phyloP scores from a whole-genome alignment of 2,329 filamentous ascomycete species.

The Cercospora beticola region DNA sequence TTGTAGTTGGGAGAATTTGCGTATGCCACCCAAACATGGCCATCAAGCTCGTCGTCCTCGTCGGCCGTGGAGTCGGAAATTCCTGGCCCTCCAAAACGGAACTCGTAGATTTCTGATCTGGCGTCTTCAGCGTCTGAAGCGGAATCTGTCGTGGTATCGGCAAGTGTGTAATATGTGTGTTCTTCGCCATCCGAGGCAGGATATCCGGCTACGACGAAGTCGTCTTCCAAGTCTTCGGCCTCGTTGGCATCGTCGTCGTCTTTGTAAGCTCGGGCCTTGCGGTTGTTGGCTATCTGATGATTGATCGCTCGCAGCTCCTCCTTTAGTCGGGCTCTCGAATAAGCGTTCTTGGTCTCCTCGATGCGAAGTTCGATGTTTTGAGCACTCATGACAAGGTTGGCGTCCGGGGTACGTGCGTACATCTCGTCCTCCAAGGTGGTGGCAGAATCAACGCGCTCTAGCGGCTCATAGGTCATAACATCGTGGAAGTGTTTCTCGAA shows the following conservation, averaged over 20 bases:
- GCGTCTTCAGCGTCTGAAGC: conserved; percentile 30
- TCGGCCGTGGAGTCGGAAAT: conserved; percentile 26
- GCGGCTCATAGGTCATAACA: conserved; percentile 29
- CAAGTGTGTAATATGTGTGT: conserved; percentile 35
- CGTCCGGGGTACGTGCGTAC: conserved; percentile 21
- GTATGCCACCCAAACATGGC: conserved; percentile 17
- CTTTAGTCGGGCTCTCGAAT: conserved; percentile 33
- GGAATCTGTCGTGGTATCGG: conserved; percentile 33
- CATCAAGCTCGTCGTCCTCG: conserved; percentile 25
- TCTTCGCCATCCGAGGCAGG: conserved; percentile 36
- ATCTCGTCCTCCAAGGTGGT: conserved; percentile 14
- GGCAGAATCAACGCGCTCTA: conserved; percentile 9
- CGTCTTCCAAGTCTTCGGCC: conserved; percentile 31
- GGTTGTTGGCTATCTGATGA: conserved; percentile 36
- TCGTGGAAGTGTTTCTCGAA: conserved; percentile 46
- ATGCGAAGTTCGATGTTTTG: conserved; percentile 39
- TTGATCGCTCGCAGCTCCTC: conserved; percentile 37
- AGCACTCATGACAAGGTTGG: conserved; percentile 33
- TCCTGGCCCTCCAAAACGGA: conserved; percentile 26
- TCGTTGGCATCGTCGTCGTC: conserved; percentile 31
- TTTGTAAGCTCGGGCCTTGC: conserved; percentile 30
- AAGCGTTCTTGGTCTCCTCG: conserved; percentile 35
- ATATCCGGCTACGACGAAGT: conserved; percentile 33
- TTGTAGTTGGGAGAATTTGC: conserved; percentile 30
- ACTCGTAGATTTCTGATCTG: conserved; percentile 33